Evolutionary conservation across 2,329 filamentous ascomycete species (phyloP).

Genomic region (Peltaster fructicola): DNA sequence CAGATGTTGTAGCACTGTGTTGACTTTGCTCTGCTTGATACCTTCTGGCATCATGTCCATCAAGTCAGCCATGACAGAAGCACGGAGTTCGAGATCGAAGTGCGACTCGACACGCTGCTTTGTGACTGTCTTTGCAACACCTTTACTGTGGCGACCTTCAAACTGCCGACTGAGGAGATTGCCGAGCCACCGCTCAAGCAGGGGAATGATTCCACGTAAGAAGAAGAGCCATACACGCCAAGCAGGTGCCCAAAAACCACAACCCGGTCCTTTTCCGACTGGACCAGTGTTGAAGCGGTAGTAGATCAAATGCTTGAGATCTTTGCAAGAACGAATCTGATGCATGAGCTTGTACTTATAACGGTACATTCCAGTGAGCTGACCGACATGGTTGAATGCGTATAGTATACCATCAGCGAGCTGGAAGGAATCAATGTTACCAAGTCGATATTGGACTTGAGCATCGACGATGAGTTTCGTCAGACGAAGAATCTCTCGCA

Average conservation of each 20-base stretch:
- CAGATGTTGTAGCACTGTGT: conserved; percentile 89
- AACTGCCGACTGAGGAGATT: conserved; percentile 95
- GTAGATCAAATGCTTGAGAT: conserved; percentile 97
- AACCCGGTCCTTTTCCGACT: conserved; percentile 92
- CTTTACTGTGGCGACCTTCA: conserved; percentile 95
- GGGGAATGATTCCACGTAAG: conserved; percentile 92
- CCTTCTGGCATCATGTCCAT: conserved; percentile 99
- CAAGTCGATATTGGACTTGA: conserved; percentile 90
- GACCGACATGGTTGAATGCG: conserved; percentile 96
- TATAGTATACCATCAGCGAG: conserved; percentile 97
- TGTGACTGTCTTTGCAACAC: conserved; percentile 95
- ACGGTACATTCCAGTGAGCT: conserved; percentile 96
- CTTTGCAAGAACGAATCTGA: conserved; percentile 96
- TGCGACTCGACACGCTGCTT: conserved; percentile 98
- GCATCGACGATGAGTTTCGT: conserved; percentile 98
- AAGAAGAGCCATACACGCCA: conserved; percentile 99
- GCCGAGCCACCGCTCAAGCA: conserved; percentile 92
- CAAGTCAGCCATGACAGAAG: conserved; percentile 94
- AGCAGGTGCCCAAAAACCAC: conserved; percentile 96
- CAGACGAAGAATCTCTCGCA: conserved; percentile 89
- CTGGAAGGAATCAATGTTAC: conserved; percentile 98
- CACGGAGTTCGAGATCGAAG: conserved; percentile 90
- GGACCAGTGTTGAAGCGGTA: conserved; percentile 96
- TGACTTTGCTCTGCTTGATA: conserved; percentile 98
- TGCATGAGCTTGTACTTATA: conserved; percentile 99